Evolutionary conservation across 31 red algal species (phyloP).

Genomic region (Porphyra umbilicalis): DNA sequence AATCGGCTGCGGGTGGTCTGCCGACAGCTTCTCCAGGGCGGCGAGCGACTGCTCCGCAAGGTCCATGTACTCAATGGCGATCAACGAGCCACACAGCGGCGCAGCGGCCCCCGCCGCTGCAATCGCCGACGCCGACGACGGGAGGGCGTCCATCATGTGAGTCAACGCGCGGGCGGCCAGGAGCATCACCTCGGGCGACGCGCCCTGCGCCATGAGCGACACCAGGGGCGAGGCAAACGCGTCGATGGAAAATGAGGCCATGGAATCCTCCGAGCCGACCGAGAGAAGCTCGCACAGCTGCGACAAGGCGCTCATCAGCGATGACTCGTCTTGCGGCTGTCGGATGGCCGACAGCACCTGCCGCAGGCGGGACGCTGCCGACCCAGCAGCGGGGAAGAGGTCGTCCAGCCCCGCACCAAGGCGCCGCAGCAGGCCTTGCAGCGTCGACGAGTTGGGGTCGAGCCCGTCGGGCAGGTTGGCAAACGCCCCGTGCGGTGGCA

Average conservation of each 20-base stretch:
- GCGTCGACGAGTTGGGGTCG: conserved; percentile 21
- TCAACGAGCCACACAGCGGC: conserved; percentile 61
- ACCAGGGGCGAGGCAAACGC: conserved; percentile 71
- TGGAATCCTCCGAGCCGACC: conserved; percentile 84
- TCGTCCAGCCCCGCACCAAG: conserved; percentile 68
- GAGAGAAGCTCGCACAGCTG: conserved; percentile 92
- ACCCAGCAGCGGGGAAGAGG: conserved; percentile 42
- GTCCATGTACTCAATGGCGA: conserved; percentile 95
- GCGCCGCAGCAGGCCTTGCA: conserved; percentile 61
- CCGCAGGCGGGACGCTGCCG: conserved; percentile 36
- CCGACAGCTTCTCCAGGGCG: conserved; percentile 72
- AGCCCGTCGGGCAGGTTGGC: conserved; percentile 21
- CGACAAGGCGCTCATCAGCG: conserved; percentile 47
- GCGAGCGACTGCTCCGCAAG: conserved; percentile 90
- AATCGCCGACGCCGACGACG: conserved; percentile 62
- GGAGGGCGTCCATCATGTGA: conserved; percentile 83
- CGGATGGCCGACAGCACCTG: conserved; percentile 43
- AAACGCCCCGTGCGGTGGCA: conserved; percentile 13
- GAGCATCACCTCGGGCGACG: conserved; percentile 61
- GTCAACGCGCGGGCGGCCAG: conserved; percentile 77
- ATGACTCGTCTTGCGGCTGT: conserved; percentile 18
- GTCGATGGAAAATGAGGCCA: conserved; percentile 73
- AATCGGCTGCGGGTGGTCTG: conserved; percentile 78
- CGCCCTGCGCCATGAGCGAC: conserved; percentile 24
- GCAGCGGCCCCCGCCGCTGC: conserved; percentile 53